A percentile compares a stretch with the other conserved stretches of the same genome.
These are phyloP conservation scores for Kazachstania bromeliacearum DNA, from an alignment of 805 yeast genomes.

Conservation along the genomic window DNA sequence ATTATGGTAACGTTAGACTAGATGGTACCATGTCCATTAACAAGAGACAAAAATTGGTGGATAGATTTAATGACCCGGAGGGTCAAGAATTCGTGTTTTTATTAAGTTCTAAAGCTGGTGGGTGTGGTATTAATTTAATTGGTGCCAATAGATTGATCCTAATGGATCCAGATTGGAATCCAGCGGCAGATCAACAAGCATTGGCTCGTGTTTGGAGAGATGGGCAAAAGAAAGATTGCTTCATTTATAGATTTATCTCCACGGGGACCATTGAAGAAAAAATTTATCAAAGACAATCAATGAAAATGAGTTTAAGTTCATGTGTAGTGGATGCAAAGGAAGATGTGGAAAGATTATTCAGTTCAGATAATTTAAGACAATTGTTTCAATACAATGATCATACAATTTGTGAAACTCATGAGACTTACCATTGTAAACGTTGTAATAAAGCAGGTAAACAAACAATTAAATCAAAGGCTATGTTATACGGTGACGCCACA, in stretches of 20 bases:
- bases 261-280: conserved; percentile 96
- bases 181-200: conserved; percentile 97
- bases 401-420: conserved; percentile 85
- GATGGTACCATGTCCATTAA: conserved; percentile 91
- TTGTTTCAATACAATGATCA: conserved; percentile 61
- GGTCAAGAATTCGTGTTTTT: conserved; percentile 78
- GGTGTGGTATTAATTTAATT: conserved; percentile 94
- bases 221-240: conserved; percentile 95
- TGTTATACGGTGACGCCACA: conserved; percentile 95
- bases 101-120: conserved; percentile 93
- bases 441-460: conserved; percentile 57
- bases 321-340: conserved; percentile 96
- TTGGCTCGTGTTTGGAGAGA: conserved; percentile 98
- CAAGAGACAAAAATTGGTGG: conserved; percentile 89
- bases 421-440: conserved; percentile 78
- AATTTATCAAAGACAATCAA: conserved; percentile 89
- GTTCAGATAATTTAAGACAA: conserved; percentile 68
- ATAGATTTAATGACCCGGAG: conserved; percentile 82
- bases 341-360: conserved; percentile 86
- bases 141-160: conserved; percentile 89
- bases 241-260: conserved; percentile 83
- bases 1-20: conserved; percentile 70
- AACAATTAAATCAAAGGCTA: conserved; percentile 57
- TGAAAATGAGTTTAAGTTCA: conserved; percentile 85
- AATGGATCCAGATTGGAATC: conserved; percentile 95